Base-by-base conservation (phyloP, 140 eudicot species). In the Oenanthe javanica region DNA sequence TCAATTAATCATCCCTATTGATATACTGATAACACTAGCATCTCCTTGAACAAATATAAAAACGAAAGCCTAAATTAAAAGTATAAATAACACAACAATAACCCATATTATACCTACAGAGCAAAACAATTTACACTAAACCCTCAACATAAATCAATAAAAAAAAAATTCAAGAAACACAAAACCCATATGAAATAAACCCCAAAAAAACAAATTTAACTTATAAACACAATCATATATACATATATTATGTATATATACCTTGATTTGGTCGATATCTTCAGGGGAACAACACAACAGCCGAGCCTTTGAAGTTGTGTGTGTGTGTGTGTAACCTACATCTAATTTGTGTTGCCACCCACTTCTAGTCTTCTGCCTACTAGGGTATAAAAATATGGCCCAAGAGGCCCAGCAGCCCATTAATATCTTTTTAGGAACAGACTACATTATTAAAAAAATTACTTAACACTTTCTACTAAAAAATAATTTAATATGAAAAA, bases 231-330 rank as follows among this genome's bases (percentile, higher is more conserved):
- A 5, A 6, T 2, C 18, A 50, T 11, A 50, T 2, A 50, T 54
- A 54, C 63, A 54, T 8, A 61, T 7, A 21, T 7, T 61, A 9
- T 61, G 36, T 19, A 25, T 63, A 63, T 31, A 31, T 52, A 84
- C 92, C 90, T 86, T 84, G 90, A 88, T 31, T 31, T 31, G 31
- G 31, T 31, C 31, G 31, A 31, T 31, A 31, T 31, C 31, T 31
- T 31, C 31, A 31, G 31, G 31, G 31, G 31, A 31, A 31, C 31
- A 31, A 31, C 31, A 31, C 31, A 31, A 31, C 31, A 31, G 31
- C 31, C 31, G 31, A 31, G 31, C 31, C 31, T 31, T 31, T 31
- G 31, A 31, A 31, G 31, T 31, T 31, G 31, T 31, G 31, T 31
- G 31, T 31, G 31, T 31, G 31, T 31, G 31, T 31, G 31, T 31